Conservation (phyloP, 2,329 filamentous ascomycete genomes). For the Aspergillus alliaceus region DNA sequence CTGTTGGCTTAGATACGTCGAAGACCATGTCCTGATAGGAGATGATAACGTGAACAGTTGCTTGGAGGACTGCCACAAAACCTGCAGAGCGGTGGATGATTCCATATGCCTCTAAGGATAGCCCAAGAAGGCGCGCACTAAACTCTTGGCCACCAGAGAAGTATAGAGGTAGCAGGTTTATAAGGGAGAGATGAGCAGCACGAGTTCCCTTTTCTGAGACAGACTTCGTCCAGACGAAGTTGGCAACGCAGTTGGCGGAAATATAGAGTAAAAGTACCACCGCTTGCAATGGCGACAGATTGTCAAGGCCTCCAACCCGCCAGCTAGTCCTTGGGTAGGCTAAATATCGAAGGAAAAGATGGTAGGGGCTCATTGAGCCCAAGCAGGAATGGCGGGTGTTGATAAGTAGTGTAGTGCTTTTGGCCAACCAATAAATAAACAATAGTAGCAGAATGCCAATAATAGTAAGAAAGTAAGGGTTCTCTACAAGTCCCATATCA, state of each 20-base stretch:
- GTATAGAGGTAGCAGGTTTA: background rate
- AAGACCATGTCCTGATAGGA: background rate
- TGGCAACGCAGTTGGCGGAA: background rate
- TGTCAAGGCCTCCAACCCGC: background rate
- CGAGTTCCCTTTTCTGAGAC: background rate
- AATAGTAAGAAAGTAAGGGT: background rate
- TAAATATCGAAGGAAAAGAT: background rate
- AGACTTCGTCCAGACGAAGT: background rate
- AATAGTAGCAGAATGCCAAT: background rate
- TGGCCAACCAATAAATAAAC: background rate
- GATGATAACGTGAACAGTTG: background rate
- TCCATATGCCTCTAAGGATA: background rate
- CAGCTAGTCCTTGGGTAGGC: background rate
- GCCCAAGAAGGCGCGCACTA: background rate
- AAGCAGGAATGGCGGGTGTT: background rate
- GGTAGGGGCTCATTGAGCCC: background rate
- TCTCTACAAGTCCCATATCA: no score
- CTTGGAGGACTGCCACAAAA: background rate
- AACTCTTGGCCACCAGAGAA: background rate
- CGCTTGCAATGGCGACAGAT: background rate
- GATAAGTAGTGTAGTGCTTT: background rate
- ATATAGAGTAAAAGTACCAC: background rate
- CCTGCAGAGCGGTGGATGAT: background rate
- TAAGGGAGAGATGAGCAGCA: constrained; percentile 1
- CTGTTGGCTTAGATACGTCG: background rate